A percentile compares a stretch with the other conserved stretches of the same genome.
Conservation (phyloP, 2,329 filamentous ascomycete species). For the Hirsutella rhossiliensis region DNA sequence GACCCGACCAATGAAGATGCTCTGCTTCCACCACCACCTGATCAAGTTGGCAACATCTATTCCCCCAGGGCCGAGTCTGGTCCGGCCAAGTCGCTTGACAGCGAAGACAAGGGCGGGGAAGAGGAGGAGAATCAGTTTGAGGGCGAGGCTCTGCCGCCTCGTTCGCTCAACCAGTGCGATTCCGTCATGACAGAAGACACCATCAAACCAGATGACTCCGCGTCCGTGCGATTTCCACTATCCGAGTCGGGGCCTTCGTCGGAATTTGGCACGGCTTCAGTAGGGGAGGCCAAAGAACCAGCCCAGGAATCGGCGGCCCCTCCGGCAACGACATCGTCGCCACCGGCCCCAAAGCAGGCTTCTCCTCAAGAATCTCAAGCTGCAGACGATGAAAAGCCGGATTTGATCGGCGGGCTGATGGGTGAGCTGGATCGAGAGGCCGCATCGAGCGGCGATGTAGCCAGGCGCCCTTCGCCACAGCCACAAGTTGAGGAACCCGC, state of each 20-base stretch:
- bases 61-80: conserved; percentile 18
- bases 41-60: conserved; percentile 27
- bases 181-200: conserved; percentile 24
- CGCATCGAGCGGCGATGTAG: conserved; percentile 2
- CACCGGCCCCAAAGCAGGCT: conserved; percentile 7
- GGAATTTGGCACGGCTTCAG: conserved; percentile 11
- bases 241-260: conserved; percentile 17
- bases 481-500: conserved; percentile 2
- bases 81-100: conserved; percentile 11
- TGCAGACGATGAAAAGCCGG: conserved; percentile 22
- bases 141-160: conserved; percentile 8
- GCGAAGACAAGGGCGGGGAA: conserved; percentile 13
- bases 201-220: conserved; percentile 26
- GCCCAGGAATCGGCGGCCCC: neutral
- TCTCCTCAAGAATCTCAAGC: conserved; percentile 10
- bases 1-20: conserved; percentile 6
- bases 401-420: conserved; percentile 33
- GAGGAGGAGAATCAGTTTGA: conserved; percentile 9
- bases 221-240: conserved; percentile 16
- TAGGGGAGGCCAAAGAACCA: conserved; percentile 9
- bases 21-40: conserved; percentile 22
- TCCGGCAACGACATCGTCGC: conserved; percentile 5
- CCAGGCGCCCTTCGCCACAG: neutral
- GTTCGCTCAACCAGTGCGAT: conserved; percentile 14
- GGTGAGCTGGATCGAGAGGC: conserved; percentile 30